Conservation (phyloP, 495 filamentous ascomycete genomes). For the Xylaria curta region DNA sequence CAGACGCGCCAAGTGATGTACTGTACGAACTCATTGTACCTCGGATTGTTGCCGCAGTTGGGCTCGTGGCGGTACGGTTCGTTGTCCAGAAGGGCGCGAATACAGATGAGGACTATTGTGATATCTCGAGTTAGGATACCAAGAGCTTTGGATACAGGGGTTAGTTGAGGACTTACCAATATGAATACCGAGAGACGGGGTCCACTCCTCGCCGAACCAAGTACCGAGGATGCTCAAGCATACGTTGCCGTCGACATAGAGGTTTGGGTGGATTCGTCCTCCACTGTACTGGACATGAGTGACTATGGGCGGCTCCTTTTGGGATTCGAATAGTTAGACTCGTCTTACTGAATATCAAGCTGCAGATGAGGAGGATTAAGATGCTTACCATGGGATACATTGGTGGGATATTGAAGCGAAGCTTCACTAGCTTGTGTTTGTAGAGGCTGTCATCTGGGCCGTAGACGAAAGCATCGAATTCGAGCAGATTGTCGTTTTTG, state of each 20-base stretch:
- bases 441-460: slow-evolving; percentile 3
- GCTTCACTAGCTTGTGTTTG: neutral
- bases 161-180: neutral
- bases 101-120: neutral
- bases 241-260: neutral
- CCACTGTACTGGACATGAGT: neutral
- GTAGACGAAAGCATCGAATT: neutral
- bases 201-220: neutral
- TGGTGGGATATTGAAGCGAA: neutral
- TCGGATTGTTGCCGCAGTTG: neutral
- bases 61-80: neutral
- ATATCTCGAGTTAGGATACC: neutral
- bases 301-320: neutral
- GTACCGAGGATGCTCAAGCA: neutral
- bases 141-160: neutral
- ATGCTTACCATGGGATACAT: neutral
- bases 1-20: neutral
- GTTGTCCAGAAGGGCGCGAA: neutral
- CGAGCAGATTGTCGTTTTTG: neutral
- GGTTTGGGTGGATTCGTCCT: neutral
- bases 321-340: neutral
- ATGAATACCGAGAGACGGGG: neutral
- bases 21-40: neutral
- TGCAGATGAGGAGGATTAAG: neutral
- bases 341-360: neutral